A percentile compares a stretch with the other conserved stretches of the same genome.
These are phyloP conservation scores for Penicillium salamii DNA, from an alignment of 495 filamentous ascomycete genomes.

Conservation along the genomic window DNA sequence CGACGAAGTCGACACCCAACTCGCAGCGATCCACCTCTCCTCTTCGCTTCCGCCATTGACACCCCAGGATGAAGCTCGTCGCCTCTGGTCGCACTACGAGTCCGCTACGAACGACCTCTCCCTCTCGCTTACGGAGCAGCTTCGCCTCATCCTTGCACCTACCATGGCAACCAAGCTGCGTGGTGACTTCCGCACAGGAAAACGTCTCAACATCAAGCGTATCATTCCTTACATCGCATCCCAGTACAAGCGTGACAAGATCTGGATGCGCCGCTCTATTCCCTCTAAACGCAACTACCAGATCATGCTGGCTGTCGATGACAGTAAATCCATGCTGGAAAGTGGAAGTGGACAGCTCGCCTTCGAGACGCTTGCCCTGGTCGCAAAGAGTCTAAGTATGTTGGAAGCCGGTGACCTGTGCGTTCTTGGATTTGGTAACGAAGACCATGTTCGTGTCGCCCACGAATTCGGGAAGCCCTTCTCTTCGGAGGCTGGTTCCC, in stretches of 20 bases:
- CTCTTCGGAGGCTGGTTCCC: constrained; percentile 75
- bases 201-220: constrained; percentile 96
- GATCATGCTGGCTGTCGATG: constrained; percentile 95
- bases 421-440: constrained; percentile 78
- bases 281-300: constrained; percentile 94
- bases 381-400: constrained; percentile 79
- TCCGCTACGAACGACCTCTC: constrained; percentile 79
- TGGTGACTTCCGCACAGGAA: constrained; percentile 95
- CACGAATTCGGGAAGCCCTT: constrained; percentile 86
- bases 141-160: constrained; percentile 91
- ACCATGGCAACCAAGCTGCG: constrained; percentile 95
- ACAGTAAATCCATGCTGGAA: constrained; percentile 88
- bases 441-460: constrained; percentile 74
- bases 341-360: constrained; percentile 67
- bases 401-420: constrained; percentile 90
- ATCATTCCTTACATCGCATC: constrained; percentile 99
- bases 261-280: constrained; percentile 94
- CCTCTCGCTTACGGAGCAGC: constrained; percentile 82
- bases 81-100: constrained; percentile 84
- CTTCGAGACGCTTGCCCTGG: constrained; percentile 87
- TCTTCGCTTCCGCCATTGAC: constrained; percentile 38
- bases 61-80: constrained; percentile 61
- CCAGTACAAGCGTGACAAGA: constrained; percentile 97
- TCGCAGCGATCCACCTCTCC: constrained; percentile 69
- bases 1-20: constrained; percentile 68